Evolutionary conservation across 2,329 filamentous ascomycete genomes (phyloP).

Genomic region (Magnaporthales sp.): DNA sequence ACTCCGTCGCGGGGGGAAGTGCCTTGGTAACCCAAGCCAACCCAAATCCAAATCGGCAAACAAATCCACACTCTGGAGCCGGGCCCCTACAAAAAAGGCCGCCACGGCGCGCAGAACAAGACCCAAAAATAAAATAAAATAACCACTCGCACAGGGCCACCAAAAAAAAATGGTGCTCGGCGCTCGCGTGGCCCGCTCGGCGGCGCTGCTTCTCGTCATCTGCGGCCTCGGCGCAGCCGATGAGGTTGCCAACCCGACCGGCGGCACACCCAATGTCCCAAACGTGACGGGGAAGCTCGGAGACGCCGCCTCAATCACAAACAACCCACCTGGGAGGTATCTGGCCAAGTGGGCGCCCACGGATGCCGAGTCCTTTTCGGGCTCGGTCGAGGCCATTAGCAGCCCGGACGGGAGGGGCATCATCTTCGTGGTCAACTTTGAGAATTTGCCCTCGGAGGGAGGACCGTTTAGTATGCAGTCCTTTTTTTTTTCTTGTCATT

Average conservation of each 20-base stretch:
- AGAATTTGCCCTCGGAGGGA: constrained; percentile 20
- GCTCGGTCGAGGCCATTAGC: constrained; percentile 9
- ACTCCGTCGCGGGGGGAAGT: too few species aligned
- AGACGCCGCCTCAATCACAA: neutral
- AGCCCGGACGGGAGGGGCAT: constrained; percentile 19
- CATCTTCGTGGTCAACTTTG: constrained; percentile 20
- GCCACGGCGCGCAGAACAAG: too few species aligned
- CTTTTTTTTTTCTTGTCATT: neutral
- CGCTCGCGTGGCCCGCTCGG: neutral
- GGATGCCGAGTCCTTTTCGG: neutral
- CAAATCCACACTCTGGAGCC: too few species aligned
- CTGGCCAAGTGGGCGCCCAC: neutral
- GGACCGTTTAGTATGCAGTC: constrained; percentile 21
- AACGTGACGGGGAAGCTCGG: constrained; percentile 2
- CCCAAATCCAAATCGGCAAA: too few species aligned
- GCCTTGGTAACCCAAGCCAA: too few species aligned
- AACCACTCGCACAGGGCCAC: too few species aligned
- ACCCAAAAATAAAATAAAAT: neutral
- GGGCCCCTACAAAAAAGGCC: too few species aligned
- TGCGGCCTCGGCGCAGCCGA: neutral
- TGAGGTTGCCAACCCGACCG: neutral
- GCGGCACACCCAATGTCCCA: neutral
- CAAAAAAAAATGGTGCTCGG: neutral
- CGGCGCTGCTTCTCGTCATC: neutral
- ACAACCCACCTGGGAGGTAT: neutral